Percentiles rank a stretch among this genome's conserved stretches.
Conservation (phyloP, 2,329 filamentous ascomycete genomes). For the Ophiosphaerella herpotricha region DNA sequence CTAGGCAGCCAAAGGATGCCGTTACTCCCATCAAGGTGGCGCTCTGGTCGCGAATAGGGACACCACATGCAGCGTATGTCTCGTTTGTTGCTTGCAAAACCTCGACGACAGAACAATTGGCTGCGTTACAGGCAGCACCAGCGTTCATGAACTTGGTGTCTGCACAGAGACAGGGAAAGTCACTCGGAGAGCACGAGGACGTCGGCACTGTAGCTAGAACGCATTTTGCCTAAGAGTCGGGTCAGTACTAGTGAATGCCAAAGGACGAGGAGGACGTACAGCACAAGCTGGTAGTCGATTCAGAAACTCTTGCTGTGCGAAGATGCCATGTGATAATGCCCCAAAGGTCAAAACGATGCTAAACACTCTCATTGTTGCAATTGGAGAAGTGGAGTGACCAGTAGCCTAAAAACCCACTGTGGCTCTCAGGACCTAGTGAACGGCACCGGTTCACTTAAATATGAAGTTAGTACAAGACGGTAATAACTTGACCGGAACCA, state of each 20-base stretch:
- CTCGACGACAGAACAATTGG: constrained; percentile 36
- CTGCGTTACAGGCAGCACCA: constrained; percentile 29
- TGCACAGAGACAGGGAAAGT: constrained; percentile 34
- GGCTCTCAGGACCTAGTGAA: too few species aligned
- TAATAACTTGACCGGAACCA: too few species aligned
- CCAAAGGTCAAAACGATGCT: constrained; percentile 1
- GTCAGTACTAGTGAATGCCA: not conserved
- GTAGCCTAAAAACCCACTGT: not conserved
- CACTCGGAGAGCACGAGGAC: constrained; percentile 26
- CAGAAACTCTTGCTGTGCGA: constrained; percentile 22
- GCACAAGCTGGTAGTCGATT: constrained; percentile 17
- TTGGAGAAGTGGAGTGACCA: not conserved
- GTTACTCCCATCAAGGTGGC: constrained; percentile 23
- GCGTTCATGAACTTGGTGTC: constrained; percentile 27
- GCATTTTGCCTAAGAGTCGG: constrained; percentile 20
- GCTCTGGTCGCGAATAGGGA: constrained; percentile 26
- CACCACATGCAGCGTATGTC: constrained; percentile 33
- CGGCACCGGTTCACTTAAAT: too few species aligned
- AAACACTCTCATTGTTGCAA: constrained; percentile 12
- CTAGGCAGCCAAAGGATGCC: constrained; percentile 27
- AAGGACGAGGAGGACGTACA: not conserved
- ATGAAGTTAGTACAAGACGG: too few species aligned
- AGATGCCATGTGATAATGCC: constrained; percentile 3
- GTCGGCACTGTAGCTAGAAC: constrained; percentile 16
- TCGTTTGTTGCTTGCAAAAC: constrained; percentile 28